Percentiles rank a stretch among this genome's conserved stretches.
Conservation (phyloP, 495 filamentous ascomycete genomes). For the Jackrogersella minutella region DNA sequence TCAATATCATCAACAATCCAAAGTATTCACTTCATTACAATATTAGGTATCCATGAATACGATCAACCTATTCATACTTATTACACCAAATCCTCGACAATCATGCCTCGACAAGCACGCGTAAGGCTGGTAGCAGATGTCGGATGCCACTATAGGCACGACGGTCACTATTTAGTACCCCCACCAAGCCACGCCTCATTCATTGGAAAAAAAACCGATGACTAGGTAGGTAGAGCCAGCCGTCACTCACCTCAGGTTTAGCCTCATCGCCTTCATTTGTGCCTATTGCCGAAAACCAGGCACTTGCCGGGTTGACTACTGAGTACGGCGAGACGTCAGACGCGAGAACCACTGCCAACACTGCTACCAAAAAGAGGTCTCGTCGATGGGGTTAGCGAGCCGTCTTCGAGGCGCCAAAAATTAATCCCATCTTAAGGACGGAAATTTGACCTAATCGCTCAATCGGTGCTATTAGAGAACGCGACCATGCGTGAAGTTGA, state of each 20-base stretch:
- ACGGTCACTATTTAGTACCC: background rate
- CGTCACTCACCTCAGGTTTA: background rate
- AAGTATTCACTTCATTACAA: background rate
- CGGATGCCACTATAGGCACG: too few relatives aligned
- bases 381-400: background rate
- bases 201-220: background rate
- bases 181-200: background rate
- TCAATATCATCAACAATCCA: too few relatives aligned
- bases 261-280: background rate
- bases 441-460: background rate
- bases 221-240: constrained; percentile 7
- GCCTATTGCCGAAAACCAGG: background rate
- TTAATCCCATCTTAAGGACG: background rate
- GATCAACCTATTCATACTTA: background rate
- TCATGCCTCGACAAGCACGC: too few relatives aligned
- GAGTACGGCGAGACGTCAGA: too few relatives aligned
- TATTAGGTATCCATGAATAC: too few relatives aligned
- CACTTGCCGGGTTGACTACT: background rate
- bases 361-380: background rate
- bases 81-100: background rate
- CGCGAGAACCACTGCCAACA: background rate
- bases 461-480: constrained; percentile 2
- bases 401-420: background rate
- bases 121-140: too few relatives aligned
- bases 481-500: background rate